phyloP scores from a whole-genome alignment of 2,329 filamentous ascomycete species.

The Pseudogymnoascus sp. region DNA sequence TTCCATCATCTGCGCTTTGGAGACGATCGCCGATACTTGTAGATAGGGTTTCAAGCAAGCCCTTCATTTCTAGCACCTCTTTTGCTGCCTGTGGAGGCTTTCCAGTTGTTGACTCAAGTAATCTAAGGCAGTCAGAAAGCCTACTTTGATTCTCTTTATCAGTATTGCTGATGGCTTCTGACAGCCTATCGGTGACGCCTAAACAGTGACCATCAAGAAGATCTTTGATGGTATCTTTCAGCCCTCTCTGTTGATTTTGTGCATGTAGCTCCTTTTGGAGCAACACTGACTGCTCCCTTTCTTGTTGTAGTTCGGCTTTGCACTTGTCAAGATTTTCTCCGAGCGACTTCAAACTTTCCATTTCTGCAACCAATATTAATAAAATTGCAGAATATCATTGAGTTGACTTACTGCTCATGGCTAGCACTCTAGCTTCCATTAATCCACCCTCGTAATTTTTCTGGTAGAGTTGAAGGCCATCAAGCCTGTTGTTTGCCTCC shows the following conservation, averaged over 20 bases:
- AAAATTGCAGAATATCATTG: background rate
- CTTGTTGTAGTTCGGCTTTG: background rate
- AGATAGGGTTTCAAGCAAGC: background rate
- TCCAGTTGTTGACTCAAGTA: background rate
- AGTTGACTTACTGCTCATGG: background rate
- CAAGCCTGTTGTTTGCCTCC: background rate
- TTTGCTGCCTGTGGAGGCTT: background rate
- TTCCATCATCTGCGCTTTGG: background rate
- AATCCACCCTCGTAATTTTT: background rate
- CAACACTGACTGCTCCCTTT: background rate
- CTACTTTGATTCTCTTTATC: background rate
- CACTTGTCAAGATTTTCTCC: background rate
- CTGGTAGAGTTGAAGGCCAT: background rate
- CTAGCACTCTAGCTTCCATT: background rate
- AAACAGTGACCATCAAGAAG: background rate
- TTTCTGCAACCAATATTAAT: background rate
- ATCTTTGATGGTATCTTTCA: background rate
- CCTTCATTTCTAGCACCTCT: background rate
- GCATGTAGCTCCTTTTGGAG: slow-evolving; percentile 6
- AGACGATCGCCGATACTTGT: background rate
- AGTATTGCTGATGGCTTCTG: background rate
- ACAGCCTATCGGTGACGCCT: background rate
- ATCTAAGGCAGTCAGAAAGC: background rate
- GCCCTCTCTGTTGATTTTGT: background rate
- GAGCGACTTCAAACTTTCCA: background rate